phyloP scores from a whole-genome alignment of 1,284 basidiomycete species.

The Meira nashicola region DNA sequence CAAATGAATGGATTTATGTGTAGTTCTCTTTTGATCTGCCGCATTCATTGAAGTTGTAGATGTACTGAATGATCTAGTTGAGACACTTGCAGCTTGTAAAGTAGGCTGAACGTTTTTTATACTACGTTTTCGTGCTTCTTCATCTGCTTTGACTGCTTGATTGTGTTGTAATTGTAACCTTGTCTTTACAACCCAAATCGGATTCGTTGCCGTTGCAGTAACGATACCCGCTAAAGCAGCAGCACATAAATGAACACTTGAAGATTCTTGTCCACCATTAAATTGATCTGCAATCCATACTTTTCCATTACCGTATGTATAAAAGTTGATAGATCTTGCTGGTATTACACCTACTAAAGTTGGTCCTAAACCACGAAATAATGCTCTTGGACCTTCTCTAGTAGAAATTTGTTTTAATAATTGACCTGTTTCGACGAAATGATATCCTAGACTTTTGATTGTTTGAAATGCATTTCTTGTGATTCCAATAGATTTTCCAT shows the following conservation, averaged over 20 bases:
- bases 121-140: constrained; percentile 8
- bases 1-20: not conserved
- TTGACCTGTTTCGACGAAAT: constrained; percentile 90
- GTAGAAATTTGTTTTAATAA: constrained; percentile 62
- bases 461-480: constrained; percentile 15
- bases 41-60: not conserved
- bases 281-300: constrained; percentile 77
- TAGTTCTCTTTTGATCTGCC: not conserved
- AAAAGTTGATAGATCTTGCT: constrained; percentile 86
- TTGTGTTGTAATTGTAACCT: constrained; percentile 68
- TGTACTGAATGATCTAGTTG: constrained; percentile 20
- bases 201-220: constrained; percentile 87
- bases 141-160: constrained; percentile 1
- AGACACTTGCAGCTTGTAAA: not conserved
- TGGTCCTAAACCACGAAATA: constrained; percentile 92
- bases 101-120: constrained; percentile 27
- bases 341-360: constrained; percentile 92
- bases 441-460: constrained; percentile 65
- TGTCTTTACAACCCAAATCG: constrained; percentile 98
- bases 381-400: constrained; percentile 81
- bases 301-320: constrained; percentile 96
- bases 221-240: constrained; percentile 77
- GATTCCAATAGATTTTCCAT: constrained; percentile 2
- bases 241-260: constrained; percentile 76
- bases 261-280: constrained; percentile 74